Conservation (phyloP, 305 asterid species). For the Fraxinus latifolia region DNA sequence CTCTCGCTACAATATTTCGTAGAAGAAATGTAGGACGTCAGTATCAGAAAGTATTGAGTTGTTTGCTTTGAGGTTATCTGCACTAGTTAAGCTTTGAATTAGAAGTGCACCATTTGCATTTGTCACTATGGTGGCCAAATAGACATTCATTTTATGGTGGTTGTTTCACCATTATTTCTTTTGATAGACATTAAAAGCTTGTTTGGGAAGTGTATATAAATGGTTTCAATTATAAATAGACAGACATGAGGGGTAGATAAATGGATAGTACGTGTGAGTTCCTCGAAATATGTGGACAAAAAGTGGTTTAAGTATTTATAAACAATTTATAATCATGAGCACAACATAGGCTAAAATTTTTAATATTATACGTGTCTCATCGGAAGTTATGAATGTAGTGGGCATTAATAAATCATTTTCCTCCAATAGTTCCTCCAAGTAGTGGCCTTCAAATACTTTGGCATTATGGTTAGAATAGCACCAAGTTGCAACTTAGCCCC, state of each 20-base stretch:
- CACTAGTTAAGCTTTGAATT: slow-evolving; percentile 41
- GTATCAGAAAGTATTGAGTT: background rate
- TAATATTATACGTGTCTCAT: background rate
- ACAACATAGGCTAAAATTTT: background rate
- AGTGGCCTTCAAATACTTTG: background rate
- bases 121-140: background rate
- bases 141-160: background rate
- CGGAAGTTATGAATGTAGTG: background rate
- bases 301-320: background rate
- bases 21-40: background rate
- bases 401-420: background rate
- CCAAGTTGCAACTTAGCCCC: background rate
- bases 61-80: slow-evolving; percentile 13
- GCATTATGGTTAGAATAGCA: background rate
- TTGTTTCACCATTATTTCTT: background rate
- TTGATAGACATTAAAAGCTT: background rate
- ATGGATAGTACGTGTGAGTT: background rate
- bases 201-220: background rate
- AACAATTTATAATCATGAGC: background rate
- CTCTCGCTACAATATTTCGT: background rate
- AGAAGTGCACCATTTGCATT: slow-evolving; percentile 26
- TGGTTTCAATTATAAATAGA: background rate
- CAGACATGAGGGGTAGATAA: background rate
- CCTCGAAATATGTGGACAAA: background rate
- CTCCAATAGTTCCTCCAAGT: slow-evolving; percentile 12